Evolutionary conservation across 495 filamentous ascomycete genomes (phyloP), one percentile per base, ranked within the genome.

Genomic region (Lindgomyces ingoldianus): DNA sequence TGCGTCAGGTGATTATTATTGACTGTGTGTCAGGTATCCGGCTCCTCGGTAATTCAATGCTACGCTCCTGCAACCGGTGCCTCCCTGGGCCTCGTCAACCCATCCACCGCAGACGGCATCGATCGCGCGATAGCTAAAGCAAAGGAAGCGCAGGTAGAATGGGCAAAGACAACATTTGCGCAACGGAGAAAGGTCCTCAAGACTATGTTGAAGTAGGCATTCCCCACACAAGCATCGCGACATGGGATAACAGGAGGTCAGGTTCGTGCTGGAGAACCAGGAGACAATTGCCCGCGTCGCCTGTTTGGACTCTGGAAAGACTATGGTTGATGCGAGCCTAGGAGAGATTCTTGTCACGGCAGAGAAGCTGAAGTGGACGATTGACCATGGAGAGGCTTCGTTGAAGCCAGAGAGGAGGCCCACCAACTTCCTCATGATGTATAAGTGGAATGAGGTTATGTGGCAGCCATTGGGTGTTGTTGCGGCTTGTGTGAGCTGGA

Each of bases 281-380:
- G 90, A 96, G 54, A 79, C 84, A 30, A 94, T 99, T 65, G 91
- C 89, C 57, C 84, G 83, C 14, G 85, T 89, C 22, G 92, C 93
- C 50, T 97, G 93, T 72, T 81, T 96, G 16, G 94, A 99, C 78
- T 94, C 91, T n/a, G 94, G 94, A 52, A 99, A 99, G 77, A 96
- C 95, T 4, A 89, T 90, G 79, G 85, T 97, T 26, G 94, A 99
- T 73, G 93, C 93, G 9, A 85, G 87, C 36, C 86, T 99, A 39
- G 94, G 94, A 30, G 94, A 99, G 80, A 91, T 97, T 57, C 81
- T 99, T 48, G 91, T 96, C 6, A 96, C 93, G 11, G 83, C 83
- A 0, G 94, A 98, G 78, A 97, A 96, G 77, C 83, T 99, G 39
- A 85, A 90, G 70, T 99, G 93, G 93, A 96, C 91, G 0, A 87